Percentiles rank a stretch among this genome's conserved stretches.
These are phyloP conservation scores for Silene conica DNA, from an alignment of 148 eudicot species.

Conservation along the genomic window DNA sequence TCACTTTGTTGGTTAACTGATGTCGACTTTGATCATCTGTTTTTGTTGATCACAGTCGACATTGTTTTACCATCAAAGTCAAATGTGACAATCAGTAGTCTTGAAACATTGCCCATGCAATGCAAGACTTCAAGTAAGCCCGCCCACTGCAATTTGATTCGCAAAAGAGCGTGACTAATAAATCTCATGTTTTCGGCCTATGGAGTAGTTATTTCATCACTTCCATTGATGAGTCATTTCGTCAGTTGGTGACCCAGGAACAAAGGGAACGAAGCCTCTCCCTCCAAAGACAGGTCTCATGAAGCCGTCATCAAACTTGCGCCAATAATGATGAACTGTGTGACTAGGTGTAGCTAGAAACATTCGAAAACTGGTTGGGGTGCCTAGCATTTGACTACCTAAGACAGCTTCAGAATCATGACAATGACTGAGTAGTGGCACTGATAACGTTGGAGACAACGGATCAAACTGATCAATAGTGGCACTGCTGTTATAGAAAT, in stretches of 20 bases:
- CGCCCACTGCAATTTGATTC: not conserved
- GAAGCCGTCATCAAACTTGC: slow-evolving; percentile 69
- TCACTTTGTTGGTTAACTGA: no score
- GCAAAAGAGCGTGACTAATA: not conserved
- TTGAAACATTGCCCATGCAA: slow-evolving; percentile 7
- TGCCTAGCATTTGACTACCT: slow-evolving; percentile 24
- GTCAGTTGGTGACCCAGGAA: slow-evolving; percentile 76
- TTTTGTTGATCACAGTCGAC: not conserved
- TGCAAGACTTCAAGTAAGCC: not conserved
- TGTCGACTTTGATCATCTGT: no score
- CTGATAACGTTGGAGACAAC: slow-evolving; percentile 40
- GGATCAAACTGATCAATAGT: slow-evolving; percentile 38
- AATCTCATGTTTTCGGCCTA: not conserved
- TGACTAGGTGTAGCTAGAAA: slow-evolving; percentile 50
- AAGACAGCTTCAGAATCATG: slow-evolving; percentile 40
- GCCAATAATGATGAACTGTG: slow-evolving; percentile 75
- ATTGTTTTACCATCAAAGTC: not conserved
- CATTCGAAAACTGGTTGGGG: slow-evolving; percentile 64
- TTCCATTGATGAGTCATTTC: slow-evolving; percentile 37
- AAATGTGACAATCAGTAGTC: not conserved
- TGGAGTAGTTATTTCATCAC: not conserved
- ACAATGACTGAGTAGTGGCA: slow-evolving; percentile 50
- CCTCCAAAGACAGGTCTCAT: slow-evolving; percentile 94
- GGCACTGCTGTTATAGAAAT: not conserved
- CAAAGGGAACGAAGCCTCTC: slow-evolving; percentile 71